Evolutionary conservation across 768 basidiomycete species (phyloP).

Genomic region (Inosperma sp.): DNA sequence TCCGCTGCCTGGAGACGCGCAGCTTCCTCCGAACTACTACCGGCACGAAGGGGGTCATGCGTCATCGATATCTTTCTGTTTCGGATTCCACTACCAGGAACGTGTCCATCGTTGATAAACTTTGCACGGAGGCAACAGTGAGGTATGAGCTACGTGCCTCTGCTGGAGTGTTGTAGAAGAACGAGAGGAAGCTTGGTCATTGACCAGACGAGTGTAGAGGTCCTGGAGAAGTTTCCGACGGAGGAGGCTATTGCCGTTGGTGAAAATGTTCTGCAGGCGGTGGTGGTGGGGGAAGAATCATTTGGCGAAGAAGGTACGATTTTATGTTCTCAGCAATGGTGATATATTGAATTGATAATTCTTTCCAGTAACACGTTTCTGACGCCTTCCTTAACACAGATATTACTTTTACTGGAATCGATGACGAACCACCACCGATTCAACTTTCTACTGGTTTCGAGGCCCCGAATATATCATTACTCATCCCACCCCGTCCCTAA

Average conservation of each 20-base stretch:
- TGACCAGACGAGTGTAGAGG: slow-evolving; percentile 54
- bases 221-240: slow-evolving; percentile 57
- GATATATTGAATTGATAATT: slow-evolving; percentile 5
- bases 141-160: slow-evolving; percentile 71
- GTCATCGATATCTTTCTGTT: slow-evolving; percentile 80
- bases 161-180: slow-evolving; percentile 71
- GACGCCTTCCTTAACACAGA: slow-evolving; percentile 54
- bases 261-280: slow-evolving; percentile 46
- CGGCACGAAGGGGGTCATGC: slow-evolving; percentile 72
- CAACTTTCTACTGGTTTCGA: slow-evolving; percentile 67
- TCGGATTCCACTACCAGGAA: slow-evolving; percentile 62
- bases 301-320: slow-evolving; percentile 67
- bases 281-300: slow-evolving; percentile 79
- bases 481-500: slow-evolving; percentile 66
- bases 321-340: slow-evolving; percentile 12
- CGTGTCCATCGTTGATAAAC: slow-evolving; percentile 65
- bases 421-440: slow-evolving; percentile 25
- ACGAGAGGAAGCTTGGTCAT: slow-evolving; percentile 65
- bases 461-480: slow-evolving; percentile 76
- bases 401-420: slow-evolving; percentile 50
- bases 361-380: slow-evolving; percentile 59
- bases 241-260: slow-evolving; percentile 26
- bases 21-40: slow-evolving; percentile 60
- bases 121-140: slow-evolving; percentile 69
- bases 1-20: slow-evolving; percentile 52